Conservation (phyloP, 2,329 filamentous ascomycete species). For the Phoma sp. region DNA sequence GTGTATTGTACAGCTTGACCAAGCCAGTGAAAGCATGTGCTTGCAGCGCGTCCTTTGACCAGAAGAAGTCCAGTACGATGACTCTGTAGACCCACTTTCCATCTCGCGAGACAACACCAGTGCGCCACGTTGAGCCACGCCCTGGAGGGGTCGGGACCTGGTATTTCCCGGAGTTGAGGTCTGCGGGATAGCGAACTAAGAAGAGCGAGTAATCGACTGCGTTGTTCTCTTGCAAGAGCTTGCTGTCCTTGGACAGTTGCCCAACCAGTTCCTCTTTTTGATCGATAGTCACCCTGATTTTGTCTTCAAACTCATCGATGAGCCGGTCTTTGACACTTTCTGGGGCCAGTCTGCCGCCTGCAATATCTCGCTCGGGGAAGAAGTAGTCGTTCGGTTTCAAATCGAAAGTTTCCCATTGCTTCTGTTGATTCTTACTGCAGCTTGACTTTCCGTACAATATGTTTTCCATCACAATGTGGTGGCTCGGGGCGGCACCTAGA, state of each 20-base stretch:
- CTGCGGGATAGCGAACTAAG: constrained; percentile 64
- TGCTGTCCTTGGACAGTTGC: constrained; percentile 66
- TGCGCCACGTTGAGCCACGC: constrained; percentile 61
- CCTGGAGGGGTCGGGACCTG: constrained; percentile 44
- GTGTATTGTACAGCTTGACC: constrained; percentile 67
- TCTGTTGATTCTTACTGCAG: constrained; percentile 49
- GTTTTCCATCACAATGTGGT: constrained; percentile 82
- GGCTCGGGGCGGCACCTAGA: constrained; percentile 67
- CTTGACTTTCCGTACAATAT: constrained; percentile 65
- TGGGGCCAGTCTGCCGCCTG: constrained; percentile 67
- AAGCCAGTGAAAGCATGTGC: constrained; percentile 70
- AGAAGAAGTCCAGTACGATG: constrained; percentile 77
- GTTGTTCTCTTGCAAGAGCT: constrained; percentile 66
- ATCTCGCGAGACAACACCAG: constrained; percentile 66
- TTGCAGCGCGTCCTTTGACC: constrained; percentile 74
- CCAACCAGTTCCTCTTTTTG: constrained; percentile 64
- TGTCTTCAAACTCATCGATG: constrained; percentile 71
- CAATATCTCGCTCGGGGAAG: constrained; percentile 75
- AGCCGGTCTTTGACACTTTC: constrained; percentile 70
- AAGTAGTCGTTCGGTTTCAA: constrained; percentile 78
- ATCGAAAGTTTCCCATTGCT: constrained; percentile 74
- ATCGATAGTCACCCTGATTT: constrained; percentile 62
- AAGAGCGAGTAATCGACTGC: constrained; percentile 80
- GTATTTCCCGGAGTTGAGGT: constrained; percentile 26
- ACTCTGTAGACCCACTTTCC: constrained; percentile 71